phyloP scores from a whole-genome alignment of 306 rosid species.

The Pachyrhizus erosus region DNA sequence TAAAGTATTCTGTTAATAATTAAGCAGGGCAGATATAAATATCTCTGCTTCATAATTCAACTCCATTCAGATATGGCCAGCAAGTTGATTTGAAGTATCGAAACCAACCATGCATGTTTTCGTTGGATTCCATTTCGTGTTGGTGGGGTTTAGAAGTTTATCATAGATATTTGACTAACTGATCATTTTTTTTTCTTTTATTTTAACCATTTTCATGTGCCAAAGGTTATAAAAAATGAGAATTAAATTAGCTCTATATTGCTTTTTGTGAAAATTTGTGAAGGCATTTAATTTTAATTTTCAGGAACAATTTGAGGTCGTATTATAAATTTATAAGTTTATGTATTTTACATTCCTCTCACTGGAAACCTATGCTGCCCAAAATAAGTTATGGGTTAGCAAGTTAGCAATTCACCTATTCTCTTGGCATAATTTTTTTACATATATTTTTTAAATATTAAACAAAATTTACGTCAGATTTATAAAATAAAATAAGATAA shows the following conservation, averaged over 20 bases:
- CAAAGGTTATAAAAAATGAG: not conserved
- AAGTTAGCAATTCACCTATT: too few relatives aligned
- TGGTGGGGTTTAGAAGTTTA: conserved; percentile 2
- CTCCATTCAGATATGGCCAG: not conserved
- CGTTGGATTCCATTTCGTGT: not conserved
- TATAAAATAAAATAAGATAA: too few relatives aligned
- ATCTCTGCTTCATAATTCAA: not conserved
- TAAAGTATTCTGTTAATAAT: not conserved
- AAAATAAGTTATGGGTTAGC: too few relatives aligned
- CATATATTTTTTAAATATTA: too few relatives aligned
- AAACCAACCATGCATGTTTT: not conserved
- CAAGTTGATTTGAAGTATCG: not conserved
- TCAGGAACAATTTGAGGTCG: not conserved
- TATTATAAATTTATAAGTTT: too few relatives aligned
- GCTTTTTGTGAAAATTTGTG: not conserved
- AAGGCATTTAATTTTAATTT: too few relatives aligned
- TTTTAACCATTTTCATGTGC: too few relatives aligned
- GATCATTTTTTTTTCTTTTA: not conserved
- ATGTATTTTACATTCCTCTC: too few relatives aligned
- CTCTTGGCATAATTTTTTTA: too few relatives aligned
- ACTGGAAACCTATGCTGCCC: too few relatives aligned
- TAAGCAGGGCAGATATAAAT: not conserved
- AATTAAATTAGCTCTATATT: not conserved
- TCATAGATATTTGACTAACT: conserved; percentile 9
- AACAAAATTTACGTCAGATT: too few relatives aligned